phyloP scores from a whole-genome alignment of 192 early-diverging fungal genomes.

The Rhizophagus sp. region DNA sequence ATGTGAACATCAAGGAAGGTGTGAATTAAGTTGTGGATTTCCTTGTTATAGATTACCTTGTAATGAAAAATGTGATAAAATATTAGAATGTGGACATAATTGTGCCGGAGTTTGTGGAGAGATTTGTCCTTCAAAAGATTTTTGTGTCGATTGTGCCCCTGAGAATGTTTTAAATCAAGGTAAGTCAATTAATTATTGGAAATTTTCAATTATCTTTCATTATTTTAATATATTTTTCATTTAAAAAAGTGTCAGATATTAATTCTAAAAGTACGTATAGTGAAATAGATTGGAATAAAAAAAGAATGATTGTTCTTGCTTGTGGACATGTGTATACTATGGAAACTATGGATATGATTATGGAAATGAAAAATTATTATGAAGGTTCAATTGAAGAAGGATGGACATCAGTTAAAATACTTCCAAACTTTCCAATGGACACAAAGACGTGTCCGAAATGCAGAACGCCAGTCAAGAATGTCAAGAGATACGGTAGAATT shows the following conservation, averaged over 20 bases:
- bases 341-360: constrained; percentile 50
- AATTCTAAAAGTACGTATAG: too few species aligned
- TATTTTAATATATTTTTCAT: too few species aligned
- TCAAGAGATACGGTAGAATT: constrained; percentile 21
- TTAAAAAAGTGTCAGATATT: too few species aligned
- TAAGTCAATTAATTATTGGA: neutral
- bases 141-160: constrained; percentile 39
- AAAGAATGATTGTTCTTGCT: constrained; percentile 45
- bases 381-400: neutral
- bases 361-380: constrained; percentile 49
- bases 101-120: constrained; percentile 57
- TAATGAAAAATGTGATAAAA: constrained; percentile 46
- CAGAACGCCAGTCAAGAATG: neutral
- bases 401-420: neutral
- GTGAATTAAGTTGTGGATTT: constrained; percentile 52
- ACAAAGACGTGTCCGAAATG: constrained; percentile 18
- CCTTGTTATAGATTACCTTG: constrained; percentile 61
- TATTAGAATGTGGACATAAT: constrained; percentile 50
- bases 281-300: constrained; percentile 40
- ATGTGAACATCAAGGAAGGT: constrained; percentile 51
- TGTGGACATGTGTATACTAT: constrained; percentile 59
- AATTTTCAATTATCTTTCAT: too few species aligned
- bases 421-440: neutral
- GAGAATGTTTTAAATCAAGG: constrained; percentile 25
- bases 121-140: constrained; percentile 33